Percentiles rank a stretch among this genome's conserved stretches.
phyloP scores from a whole-genome alignment of 331 rosid species.

The Dryas integrifolia region DNA sequence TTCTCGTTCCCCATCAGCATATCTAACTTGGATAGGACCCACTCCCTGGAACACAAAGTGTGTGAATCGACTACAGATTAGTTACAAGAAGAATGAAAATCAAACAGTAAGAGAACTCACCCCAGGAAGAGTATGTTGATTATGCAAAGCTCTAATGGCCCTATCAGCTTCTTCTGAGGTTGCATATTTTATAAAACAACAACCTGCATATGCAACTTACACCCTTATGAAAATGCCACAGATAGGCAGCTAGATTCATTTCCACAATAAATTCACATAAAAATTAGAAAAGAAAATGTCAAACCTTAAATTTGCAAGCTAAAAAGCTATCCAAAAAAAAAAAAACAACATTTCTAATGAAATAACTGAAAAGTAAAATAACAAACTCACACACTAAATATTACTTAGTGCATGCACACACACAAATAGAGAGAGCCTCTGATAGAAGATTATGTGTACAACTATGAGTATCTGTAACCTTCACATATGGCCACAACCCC shows the following conservation, averaged over 20 bases:
- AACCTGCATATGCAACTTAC: slow-evolving; percentile 69
- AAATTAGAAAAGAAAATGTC: not conserved
- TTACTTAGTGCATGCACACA: not conserved
- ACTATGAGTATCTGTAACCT: not conserved
- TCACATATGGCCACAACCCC: not conserved
- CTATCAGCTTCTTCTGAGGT: slow-evolving; percentile 91
- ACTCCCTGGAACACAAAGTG: slow-evolving; percentile 55
- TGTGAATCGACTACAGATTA: slow-evolving; percentile 28
- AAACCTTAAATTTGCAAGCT: not conserved
- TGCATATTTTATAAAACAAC: slow-evolving; percentile 93
- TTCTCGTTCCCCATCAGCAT: slow-evolving; percentile 98
- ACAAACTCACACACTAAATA: not conserved
- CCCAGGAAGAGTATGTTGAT: slow-evolving; percentile 93
- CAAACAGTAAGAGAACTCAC: slow-evolving; percentile 54
- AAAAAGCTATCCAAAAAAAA: not conserved
- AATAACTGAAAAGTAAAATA: not conserved
- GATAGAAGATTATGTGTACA: not conserved
- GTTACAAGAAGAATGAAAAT: slow-evolving; percentile 26
- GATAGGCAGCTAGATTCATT: slow-evolving; percentile 3
- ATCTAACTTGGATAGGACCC: slow-evolving; percentile 96
- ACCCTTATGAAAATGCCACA: slow-evolving; percentile 12
- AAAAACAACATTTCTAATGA: not conserved
- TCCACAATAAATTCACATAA: not conserved
- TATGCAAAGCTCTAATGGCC: slow-evolving; percentile 90
- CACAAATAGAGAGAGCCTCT: not conserved